Evolutionary conservation across 805 yeast species (phyloP).

Genomic region (Jamesozyma gamospora): DNA sequence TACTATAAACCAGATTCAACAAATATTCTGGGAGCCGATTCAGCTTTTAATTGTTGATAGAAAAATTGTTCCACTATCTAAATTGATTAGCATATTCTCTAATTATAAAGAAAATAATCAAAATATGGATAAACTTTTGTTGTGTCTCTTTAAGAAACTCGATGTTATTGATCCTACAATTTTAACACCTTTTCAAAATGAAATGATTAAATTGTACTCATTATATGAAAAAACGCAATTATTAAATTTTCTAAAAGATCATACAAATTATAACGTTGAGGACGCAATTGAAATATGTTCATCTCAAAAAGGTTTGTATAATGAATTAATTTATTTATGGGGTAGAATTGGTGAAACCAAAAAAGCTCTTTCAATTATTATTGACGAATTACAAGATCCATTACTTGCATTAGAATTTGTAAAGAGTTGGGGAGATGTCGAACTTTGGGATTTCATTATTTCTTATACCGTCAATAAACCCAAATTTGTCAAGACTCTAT

Average conservation of each 20-base stretch:
- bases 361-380: conserved; percentile 66
- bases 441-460: conserved; percentile 71
- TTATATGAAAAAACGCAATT: conserved; percentile 46
- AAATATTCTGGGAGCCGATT: conserved; percentile 37
- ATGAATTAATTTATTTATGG: conserved; percentile 71
- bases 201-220: conserved; percentile 55
- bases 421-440: conserved; percentile 52
- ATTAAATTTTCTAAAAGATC: conserved; percentile 49
- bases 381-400: conserved; percentile 71
- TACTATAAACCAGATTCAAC: conserved; percentile 27
- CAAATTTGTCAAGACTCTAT: conserved; percentile 60
- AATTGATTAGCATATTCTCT: conserved; percentile 40
- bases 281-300: conserved; percentile 56
- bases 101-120: conserved; percentile 11
- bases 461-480: conserved; percentile 65
- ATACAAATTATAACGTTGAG: conserved; percentile 57
- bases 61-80: conserved; percentile 51
- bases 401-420: conserved; percentile 75
- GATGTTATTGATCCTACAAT: conserved; percentile 45
- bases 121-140: conserved; percentile 41
- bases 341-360: conserved; percentile 75
- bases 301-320: conserved; percentile 34
- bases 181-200: conserved; percentile 51
- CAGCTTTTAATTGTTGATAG: conserved; percentile 50
- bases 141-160: conserved; percentile 56